These are phyloP conservation scores for Lachancea nothofagi DNA, from an alignment of 805 yeast species.

Conservation along the genomic window DNA sequence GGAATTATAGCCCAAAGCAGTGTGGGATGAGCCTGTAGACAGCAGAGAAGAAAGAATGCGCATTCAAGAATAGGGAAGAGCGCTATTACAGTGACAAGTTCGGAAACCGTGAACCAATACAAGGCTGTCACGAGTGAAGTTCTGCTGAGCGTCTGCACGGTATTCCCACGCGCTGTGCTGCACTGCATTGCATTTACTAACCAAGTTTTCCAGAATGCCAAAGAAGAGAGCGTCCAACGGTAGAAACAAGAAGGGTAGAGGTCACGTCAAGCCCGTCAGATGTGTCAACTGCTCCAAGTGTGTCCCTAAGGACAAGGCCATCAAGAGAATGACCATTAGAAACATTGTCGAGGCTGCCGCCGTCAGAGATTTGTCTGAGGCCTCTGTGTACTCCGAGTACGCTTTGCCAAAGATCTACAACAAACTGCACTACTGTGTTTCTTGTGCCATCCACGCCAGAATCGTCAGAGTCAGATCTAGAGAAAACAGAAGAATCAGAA, in stretches of 20 bases:
- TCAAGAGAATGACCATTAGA: constrained; percentile 99
- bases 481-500: constrained; percentile 95
- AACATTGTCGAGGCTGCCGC: constrained; percentile 99
- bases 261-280: constrained; percentile 99
- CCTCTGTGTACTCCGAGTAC: constrained; percentile 98
- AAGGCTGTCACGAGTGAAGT: background rate
- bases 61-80: background rate
- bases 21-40: background rate
- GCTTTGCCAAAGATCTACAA: constrained; percentile 99
- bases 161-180: background rate
- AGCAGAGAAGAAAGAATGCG: background rate
- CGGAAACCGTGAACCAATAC: background rate
- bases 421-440: constrained; percentile 99
- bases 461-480: constrained; percentile 99
- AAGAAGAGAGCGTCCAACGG: constrained; percentile 99
- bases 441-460: constrained; percentile 99
- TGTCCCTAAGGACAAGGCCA: constrained; percentile 99
- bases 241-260: constrained; percentile 99
- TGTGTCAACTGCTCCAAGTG: constrained; percentile 99
- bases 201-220: constrained; percentile 65
- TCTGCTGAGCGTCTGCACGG: too few relatives aligned
- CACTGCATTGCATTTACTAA: background rate
- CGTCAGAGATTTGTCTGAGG: constrained; percentile 99
- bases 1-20: too few relatives aligned
- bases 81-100: background rate